Base-by-base conservation (phyloP, 768 basidiomycete species). In the Imleria badia region DNA sequence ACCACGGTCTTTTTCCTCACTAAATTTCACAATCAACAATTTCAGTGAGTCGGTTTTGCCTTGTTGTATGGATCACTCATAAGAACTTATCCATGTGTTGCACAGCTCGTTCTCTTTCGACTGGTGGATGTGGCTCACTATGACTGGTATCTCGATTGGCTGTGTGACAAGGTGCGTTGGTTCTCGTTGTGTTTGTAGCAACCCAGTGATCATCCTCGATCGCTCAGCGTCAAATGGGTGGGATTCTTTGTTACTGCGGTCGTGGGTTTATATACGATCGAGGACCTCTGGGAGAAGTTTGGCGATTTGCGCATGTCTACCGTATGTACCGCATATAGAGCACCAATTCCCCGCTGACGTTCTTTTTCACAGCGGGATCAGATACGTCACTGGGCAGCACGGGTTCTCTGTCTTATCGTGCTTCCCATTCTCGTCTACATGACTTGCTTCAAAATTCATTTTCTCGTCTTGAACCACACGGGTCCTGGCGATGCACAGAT, bases 281-380 rank as follows among this genome's bases (percentile, higher is more conserved):
- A 98, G 71, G 97, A 99, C 65, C 82, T 99, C 9, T 99, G 96
- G 96, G 88, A 95, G 41, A 98, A 98, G 72, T 95, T 98, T 69
- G 96, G 96, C 9, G 95, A 99, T 71, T 77, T 97, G 20, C 87
- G 83, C 64, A 94, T 99, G 90, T 79, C 92, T 29, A 77, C 82
- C 55, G 95, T 97, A 72, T 59, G 92, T 9, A n/a, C 23, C 29
- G 48, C 17, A 26, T 17, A 42, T 19, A 36, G 47, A 6, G 30
- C n/a, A 34, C 15, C 48, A 56, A 39, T 60, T 48, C 44, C 58
- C 35, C 38, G 20, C 33, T 62, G 36, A 68, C 46, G 3, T 23
- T 19, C 17, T 26, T 11, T 11, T 51, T 19, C 8, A 10, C 66
- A 98, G 95, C 81, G 83, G 48, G 88, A 91, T 47, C 97, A 98